These are phyloP conservation scores for Neoarthrinium moseri DNA, from an alignment of 2,329 filamentous ascomycete genomes.

Conservation along the genomic window DNA sequence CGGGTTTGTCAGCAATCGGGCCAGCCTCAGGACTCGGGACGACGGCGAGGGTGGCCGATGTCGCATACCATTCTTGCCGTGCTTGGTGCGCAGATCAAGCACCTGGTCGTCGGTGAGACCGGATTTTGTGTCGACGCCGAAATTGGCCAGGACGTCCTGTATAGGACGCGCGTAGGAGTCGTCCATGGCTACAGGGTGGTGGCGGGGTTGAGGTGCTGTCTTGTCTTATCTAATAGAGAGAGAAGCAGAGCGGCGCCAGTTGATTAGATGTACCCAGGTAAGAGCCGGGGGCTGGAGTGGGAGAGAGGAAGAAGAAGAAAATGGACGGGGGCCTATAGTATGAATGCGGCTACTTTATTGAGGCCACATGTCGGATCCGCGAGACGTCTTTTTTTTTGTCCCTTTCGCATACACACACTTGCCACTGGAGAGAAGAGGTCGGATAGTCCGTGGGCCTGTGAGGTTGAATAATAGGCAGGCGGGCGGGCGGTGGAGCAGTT, in stretches of 20 bases:
- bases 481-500: background rate
- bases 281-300: background rate
- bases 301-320: conserved; percentile 12
- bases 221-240: conserved; percentile 13
- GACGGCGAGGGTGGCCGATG: conserved; percentile 11
- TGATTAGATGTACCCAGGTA: background rate
- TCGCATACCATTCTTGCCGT: conserved; percentile 64
- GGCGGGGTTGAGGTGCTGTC: conserved; percentile 13
- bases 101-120: conserved; percentile 63
- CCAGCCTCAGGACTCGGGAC: background rate
- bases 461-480: background rate
- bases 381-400: too few relatives aligned
- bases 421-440: background rate
- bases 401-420: background rate
- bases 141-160: conserved; percentile 57
- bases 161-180: conserved; percentile 59
- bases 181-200: conserved; percentile 48
- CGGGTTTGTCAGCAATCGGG: conserved; percentile 5
- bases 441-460: background rate
- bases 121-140: conserved; percentile 52
- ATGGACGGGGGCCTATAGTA: conserved; percentile 6
- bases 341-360: conserved; percentile 19
- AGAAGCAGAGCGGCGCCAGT: background rate
- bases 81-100: conserved; percentile 50
- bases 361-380: conserved; percentile 31